Evolutionary conservation across 331 rosid genomes (phyloP), one percentile per base, ranked within the genome.

Genomic region (Rosa hybrid): DNA sequence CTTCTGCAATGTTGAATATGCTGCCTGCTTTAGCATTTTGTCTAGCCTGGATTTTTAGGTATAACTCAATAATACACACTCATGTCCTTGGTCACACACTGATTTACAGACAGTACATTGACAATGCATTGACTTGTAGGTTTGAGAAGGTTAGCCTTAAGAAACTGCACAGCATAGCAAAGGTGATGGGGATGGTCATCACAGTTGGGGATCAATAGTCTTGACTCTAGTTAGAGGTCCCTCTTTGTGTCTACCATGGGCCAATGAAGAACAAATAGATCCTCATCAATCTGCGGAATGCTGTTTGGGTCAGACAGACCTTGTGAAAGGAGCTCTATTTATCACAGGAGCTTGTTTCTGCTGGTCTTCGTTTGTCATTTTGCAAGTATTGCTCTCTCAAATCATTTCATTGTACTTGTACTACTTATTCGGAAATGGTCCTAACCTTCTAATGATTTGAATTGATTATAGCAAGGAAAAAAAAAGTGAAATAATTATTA

Each of bases 101-200:
- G 34, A 51, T 25, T 51, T 6, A 27, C 12, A n/a, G 68, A 65
- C 64, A 51, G 34, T 17, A 7, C 41, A 76, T 17, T 63, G n/a
- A 62, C 20, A 12, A 63, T 63, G 63, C 8, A 10, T 64, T 25
- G 23, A 41, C 57, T 39, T 53, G 34, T 59, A 83, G 90, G 88
- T 86, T 86, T 20, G 85, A 88, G 88, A 71, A 63, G 81, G 86
- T 44, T 2, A 78, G 80, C n/a, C 65, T 79, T 16, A 78, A 71
- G 77, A 76, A 68, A 23, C 12, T 74, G 46, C 64, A 72, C 20
- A 73, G 85, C 84, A 81, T 79, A 71, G 90, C 82, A 75, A 84
- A 88, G 77, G 60, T 86, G 10, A 1, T 80, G 53, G 90, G 91
- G 62, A 86, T 88, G 11, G 3, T 69, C 7, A 77, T 81, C 56